Percentiles rank a stretch among this genome's conserved stretches.
phyloP scores from a whole-genome alignment of 2,329 filamentous ascomycete species.

The Exophiala dermatitidis region DNA sequence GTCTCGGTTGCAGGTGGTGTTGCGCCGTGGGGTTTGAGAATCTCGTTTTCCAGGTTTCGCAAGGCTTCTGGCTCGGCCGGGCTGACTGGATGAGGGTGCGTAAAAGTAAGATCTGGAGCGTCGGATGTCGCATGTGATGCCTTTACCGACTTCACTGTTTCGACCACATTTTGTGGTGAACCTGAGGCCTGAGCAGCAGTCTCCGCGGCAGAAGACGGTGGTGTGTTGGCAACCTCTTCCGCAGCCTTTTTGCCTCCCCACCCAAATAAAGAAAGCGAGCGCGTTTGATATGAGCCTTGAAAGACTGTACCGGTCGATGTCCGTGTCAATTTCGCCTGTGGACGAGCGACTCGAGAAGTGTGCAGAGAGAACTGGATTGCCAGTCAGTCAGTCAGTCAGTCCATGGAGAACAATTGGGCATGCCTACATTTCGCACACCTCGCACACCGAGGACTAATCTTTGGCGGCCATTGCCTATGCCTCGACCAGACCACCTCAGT shows the following conservation, averaged over 20 bases:
- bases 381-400: not conserved
- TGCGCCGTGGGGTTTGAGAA: slow-evolving; percentile 15
- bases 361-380: slow-evolving; percentile 9
- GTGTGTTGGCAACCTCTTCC: slow-evolving; percentile 1
- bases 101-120: slow-evolving; percentile 11
- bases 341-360: slow-evolving; percentile 3
- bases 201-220: not conserved
- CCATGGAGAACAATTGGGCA: not conserved
- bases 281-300: slow-evolving; percentile 14
- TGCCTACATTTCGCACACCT: slow-evolving; percentile 14
- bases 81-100: slow-evolving; percentile 7
- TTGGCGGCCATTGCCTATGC: slow-evolving; percentile 12
- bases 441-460: slow-evolving; percentile 3
- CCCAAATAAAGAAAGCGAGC: slow-evolving; percentile 23
- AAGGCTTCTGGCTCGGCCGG: slow-evolving; percentile 15
- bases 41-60: slow-evolving; percentile 12
- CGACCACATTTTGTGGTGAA: slow-evolving; percentile 3
- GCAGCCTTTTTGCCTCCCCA: slow-evolving; percentile 16
- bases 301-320: not conserved
- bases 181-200: not conserved
- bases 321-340: not conserved
- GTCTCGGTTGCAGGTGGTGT: not conserved
- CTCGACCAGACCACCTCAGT: slow-evolving; percentile 18
- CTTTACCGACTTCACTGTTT: slow-evolving; percentile 19
- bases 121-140: slow-evolving; percentile 22